Evolutionary conservation across 176 grass and related monocot genomes (phyloP), one percentile per base, ranked within the genome.

Genomic region (Pontederia crassipes): DNA sequence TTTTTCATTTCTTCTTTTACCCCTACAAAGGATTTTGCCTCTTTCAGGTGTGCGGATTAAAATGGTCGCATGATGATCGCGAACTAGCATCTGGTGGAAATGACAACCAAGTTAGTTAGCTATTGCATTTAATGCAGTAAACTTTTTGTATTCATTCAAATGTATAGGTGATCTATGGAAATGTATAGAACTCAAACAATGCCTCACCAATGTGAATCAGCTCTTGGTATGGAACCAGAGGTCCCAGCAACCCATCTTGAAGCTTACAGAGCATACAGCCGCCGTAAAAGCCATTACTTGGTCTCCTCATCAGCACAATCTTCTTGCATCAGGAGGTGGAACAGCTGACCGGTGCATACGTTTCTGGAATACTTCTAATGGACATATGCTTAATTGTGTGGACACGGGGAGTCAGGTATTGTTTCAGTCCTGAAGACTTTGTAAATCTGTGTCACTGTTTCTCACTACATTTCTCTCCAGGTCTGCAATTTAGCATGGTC

Each of bases 81-180:
- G 93, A 97, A 79, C 82, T 97, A 72, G 87, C 93, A 9, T 97
- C 93, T n/a, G 93, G 93, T 11, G 93, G 93, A 68, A 97, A 97
- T 50, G 93, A 97, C 66, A 97, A 97, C 60, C 93, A 79, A 71
- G 75, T 84, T 49, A 57, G 55, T 35, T 1, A 49, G 20, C 27
- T 27, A 9, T 28, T 63, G 11, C 12, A 14, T 27, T 49, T 24
- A 26, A 13, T 11, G 27, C 27, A 11, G 14, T 49, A 50, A 50
- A 4, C 11, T 24, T 65, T 16, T 40, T 10, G 27, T 9, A 64
- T 48, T 1, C 32, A 62, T 14, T 2, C 3, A 20, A 16, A 62
- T 17, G 11, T 62, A 18, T 62, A 46, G 45, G 17, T 2, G 46
- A 45, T 28, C 17, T 14, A 49, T 18, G 12, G 26, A 15, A 5